A percentile compares a stretch with the other conserved stretches of the same genome.
Conservation (phyloP, 345 rosid genomes). For the Erodium maritimum region DNA sequence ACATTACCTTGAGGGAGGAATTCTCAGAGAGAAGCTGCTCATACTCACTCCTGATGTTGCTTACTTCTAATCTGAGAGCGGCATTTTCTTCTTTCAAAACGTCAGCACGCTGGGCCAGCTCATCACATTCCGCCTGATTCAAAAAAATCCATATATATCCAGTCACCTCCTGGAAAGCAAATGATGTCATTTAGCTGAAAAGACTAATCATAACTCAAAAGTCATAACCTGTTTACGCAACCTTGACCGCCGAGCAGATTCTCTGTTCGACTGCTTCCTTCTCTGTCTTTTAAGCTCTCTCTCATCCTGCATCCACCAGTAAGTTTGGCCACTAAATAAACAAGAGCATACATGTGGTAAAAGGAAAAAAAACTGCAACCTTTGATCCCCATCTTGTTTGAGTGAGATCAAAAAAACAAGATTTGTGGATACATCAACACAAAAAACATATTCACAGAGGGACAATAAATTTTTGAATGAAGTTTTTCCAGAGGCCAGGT, state of each 20-base stretch:
- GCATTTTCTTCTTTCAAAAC: constrained; percentile 75
- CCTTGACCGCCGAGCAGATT: constrained; percentile 94
- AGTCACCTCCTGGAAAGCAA: constrained; percentile 11
- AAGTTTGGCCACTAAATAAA: not conserved
- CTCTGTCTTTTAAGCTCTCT: constrained; percentile 88
- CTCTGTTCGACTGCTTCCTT: constrained; percentile 96
- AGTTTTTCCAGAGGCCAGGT: not conserved
- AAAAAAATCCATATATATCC: constrained; percentile 2
- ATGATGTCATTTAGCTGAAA: not conserved
- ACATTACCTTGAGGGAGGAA: constrained; percentile 59
- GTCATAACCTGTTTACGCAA: constrained; percentile 81
- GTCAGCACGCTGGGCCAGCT: constrained; percentile 81
- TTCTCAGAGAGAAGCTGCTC: constrained; percentile 73
- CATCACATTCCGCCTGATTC: constrained; percentile 94
- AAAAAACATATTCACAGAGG: not conserved
- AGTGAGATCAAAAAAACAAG: not conserved
- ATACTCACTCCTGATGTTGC: constrained; percentile 53
- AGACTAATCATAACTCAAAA: no score
- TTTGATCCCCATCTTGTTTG: not conserved
- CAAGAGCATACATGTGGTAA: not conserved
- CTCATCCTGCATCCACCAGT: constrained; percentile 51
- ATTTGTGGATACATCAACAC: not conserved
- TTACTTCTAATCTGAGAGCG: constrained; percentile 71
- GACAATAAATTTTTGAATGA: no score
- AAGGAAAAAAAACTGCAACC: not conserved